Evolutionary conservation across 805 yeast genomes (phyloP).

Genomic region (Hanseniaspora lindneri): DNA sequence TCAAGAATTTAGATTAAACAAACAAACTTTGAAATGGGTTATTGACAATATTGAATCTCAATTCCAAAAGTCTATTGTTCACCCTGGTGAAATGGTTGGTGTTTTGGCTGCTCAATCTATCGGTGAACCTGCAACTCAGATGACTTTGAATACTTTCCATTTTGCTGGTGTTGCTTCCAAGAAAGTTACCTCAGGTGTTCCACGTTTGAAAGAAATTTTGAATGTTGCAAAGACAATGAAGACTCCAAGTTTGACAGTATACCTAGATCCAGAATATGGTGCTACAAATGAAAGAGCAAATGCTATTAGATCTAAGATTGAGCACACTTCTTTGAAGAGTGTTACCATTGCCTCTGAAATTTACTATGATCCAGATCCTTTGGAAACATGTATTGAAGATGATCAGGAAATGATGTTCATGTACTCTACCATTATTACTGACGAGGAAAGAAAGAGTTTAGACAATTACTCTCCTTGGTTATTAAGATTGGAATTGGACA

Average conservation of each 20-base stretch:
- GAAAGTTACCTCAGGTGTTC: slow-evolving; percentile 94
- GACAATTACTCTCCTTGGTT: slow-evolving; percentile 98
- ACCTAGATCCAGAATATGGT: slow-evolving; percentile 66
- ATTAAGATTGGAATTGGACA: slow-evolving; percentile 88
- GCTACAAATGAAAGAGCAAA: slow-evolving; percentile 88
- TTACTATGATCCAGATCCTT: slow-evolving; percentile 95
- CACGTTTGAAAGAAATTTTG: slow-evolving; percentile 93
- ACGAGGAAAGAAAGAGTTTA: slow-evolving; percentile 83
- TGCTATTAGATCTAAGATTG: slow-evolving; percentile 90
- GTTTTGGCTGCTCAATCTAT: slow-evolving; percentile 94
- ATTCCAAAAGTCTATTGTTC: slow-evolving; percentile 80
- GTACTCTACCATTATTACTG: slow-evolving; percentile 95
- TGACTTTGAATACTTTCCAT: slow-evolving; percentile 95
- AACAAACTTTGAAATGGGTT: slow-evolving; percentile 89
- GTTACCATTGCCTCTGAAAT: slow-evolving; percentile 97
- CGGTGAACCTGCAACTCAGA: slow-evolving; percentile 97
- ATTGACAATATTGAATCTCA: slow-evolving; percentile 88
- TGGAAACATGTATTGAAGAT: slow-evolving; percentile 89
- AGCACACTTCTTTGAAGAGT: slow-evolving; percentile 86
- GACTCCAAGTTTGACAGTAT: slow-evolving; percentile 98
- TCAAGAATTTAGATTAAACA: slow-evolving; percentile 77
- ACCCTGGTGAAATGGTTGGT: slow-evolving; percentile 98
- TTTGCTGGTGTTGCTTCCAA: slow-evolving; percentile 95
- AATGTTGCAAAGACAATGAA: slow-evolving; percentile 97
- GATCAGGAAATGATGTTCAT: slow-evolving; percentile 96